Conservation (phyloP, 306 rosid genomes). For the Mimosa pudica region DNA sequence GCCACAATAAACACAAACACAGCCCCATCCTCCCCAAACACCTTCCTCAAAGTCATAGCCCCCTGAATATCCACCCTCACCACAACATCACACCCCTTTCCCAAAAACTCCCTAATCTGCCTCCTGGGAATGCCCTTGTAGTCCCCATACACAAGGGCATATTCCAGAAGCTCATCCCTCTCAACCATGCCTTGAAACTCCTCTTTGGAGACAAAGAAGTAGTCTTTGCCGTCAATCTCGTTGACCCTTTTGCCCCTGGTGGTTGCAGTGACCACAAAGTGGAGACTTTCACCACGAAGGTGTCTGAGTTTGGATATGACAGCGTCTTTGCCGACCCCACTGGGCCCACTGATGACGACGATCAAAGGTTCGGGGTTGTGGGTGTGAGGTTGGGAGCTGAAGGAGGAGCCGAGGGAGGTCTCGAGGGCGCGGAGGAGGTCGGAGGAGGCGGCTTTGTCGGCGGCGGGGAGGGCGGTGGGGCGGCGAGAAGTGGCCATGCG, state of each 20-base stretch:
- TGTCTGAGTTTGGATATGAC: conserved; percentile 61
- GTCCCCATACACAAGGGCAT: conserved; percentile 89
- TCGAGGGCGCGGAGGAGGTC: conserved; percentile 81
- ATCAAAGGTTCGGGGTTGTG: conserved; percentile 68
- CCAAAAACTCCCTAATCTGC: conserved; percentile 83
- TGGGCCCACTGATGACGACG: conserved; percentile 84
- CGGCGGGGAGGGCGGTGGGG: conserved; percentile 51
- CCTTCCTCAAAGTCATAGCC: conserved; percentile 72
- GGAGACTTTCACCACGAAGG: conserved; percentile 59
- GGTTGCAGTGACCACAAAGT: conserved; percentile 89
- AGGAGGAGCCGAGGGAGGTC: conserved; percentile 65
- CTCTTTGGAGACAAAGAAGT: conserved; percentile 65
- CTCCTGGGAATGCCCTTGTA: conserved; percentile 88
- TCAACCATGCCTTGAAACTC: conserved; percentile 67
- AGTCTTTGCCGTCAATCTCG: conserved; percentile 76
- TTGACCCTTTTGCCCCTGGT: conserved; percentile 60
- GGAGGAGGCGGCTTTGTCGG: conserved; percentile 54
- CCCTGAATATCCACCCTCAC: conserved; percentile 94
- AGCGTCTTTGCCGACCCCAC: conserved; percentile 98
- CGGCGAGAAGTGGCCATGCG: conserved; percentile 54
- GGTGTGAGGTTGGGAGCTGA: conserved; percentile 57
- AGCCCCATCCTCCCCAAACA: conserved; percentile 66
- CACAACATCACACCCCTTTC: conserved; percentile 69
- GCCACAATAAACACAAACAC: conserved; percentile 80
- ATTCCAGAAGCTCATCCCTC: conserved; percentile 70